These are phyloP conservation scores for Phytopythium montanum DNA, from an alignment of 352 stramenopile genomes.

Conservation along the genomic window DNA sequence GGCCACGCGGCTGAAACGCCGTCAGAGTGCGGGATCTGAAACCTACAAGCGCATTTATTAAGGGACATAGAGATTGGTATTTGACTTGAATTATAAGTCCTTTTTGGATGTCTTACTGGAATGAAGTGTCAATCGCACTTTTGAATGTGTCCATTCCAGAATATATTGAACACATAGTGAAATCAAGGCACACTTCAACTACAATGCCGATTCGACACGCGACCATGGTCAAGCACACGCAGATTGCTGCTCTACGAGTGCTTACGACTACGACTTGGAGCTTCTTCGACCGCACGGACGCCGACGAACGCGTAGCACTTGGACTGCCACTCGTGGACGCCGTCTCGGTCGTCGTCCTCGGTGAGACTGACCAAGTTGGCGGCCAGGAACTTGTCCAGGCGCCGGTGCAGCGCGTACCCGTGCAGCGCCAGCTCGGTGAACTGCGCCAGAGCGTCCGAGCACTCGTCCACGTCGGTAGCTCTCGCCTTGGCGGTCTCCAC, in stretches of 20 bases:
- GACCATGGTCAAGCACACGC: not conserved
- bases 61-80: no score
- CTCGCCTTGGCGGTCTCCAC: not conserved
- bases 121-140: no score
- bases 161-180: no score
- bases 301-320: not conserved
- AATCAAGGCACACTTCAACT: no score
- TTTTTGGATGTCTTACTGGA: no score
- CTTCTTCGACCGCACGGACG: not conserved
- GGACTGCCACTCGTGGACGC: not conserved
- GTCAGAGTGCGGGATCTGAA: no score
- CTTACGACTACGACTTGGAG: not conserved
- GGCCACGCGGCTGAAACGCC: no score
- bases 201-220: no score
- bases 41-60: no score
- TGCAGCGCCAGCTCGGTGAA: conserved; percentile 1
- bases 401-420: not conserved
- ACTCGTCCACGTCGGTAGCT: not conserved
- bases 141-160: no score
- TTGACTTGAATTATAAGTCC: no score
- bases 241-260: not conserved
- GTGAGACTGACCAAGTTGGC: not conserved
- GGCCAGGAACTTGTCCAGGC: conserved; percentile 2
- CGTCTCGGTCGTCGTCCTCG: not conserved
- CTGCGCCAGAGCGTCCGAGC: not conserved